Evolutionary conservation across 441 rosid genomes (phyloP), one percentile per base, ranked within the genome.

Genomic region (Capsella rubella): DNA sequence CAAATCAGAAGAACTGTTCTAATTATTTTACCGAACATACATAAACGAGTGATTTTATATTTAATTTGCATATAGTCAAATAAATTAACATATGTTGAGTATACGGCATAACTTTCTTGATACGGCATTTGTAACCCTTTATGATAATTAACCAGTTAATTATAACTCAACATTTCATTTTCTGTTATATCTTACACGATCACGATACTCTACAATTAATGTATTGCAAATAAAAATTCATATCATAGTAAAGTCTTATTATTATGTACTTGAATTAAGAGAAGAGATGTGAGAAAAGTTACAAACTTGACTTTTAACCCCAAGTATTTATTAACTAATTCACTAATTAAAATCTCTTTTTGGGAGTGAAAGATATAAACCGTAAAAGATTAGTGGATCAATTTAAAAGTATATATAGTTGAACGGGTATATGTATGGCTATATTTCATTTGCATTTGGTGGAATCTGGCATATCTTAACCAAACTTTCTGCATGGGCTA

Each of bases 391-490:
- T 51, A 18, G 69, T 62, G 46, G 62, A 28, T 18, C 8, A 43
- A 34, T n/a, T 47, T 37, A 40, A 54, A 53, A 29, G 25, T 21
- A 21, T 21, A 3, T 34, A 13, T 51, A 40, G 14, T 5, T 32
- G 34, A 66, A 71, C n/a, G 40, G 5, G 1, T 18, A 18, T 18
- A 25, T 45, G 32, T 34, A n/a, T 64, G 43, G 62, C 12, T 64
- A 11, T 54, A 40, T 43, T 59, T 67, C 61, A 59, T 74, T 50
- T 59, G 73, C 49, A 74, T 74, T 74, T 43, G 78, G 78, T 74
- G 31, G 67, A 74, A 60, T 67, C 12, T 51, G 68, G 67, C 73
- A 60, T 67, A 40, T 31, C 18, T 50, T 50, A 21, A 51, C 78
- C 77, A 21, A 74, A 74, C 78, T 67, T 51, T 11, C 59, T 66